Base-by-base conservation (phyloP, 2,329 filamentous ascomycete species). In the Pseudogymnoascus sp. region DNA sequence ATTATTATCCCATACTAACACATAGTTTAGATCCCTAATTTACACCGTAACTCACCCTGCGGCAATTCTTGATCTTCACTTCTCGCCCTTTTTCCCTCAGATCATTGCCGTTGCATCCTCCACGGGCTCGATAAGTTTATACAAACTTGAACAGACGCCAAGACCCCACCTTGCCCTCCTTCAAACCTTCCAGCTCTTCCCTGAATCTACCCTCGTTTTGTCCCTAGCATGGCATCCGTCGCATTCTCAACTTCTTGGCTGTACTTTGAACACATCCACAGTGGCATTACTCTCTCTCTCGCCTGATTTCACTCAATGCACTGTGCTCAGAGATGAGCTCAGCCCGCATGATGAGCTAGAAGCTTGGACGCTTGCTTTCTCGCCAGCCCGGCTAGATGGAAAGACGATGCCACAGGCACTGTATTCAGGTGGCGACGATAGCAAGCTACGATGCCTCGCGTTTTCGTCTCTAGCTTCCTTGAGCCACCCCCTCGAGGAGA, bases 61-160 rank as follows among this genome's bases (percentile, higher is more conserved):
- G 59, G 92, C 90, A 5, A 81, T 97, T 28, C 81, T 97, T 60
- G 92, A 97, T 71, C 77, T 97, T 30, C 90, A 92, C 67, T 97
- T 97, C 72, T 84, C 87, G 63, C 83, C 82, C 1, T 70, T 74
- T 59, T 65, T 68, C 1, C 75, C 73, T 58, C 78, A 79, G 30
- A 74, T 88, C 3, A 79, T 96, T 60, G 91, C 85, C 8, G 84
- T 87, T 2, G 90, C 90, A 7, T 90, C 89, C 1, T 96, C 91
- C 64, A 90, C 88, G 0, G 90, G 88, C 0, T 80, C 81, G 0
- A 74, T 95, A 11, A 81, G 81, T 1, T 77, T 93, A 58, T 91
- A 87, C 72, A 77, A 72, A 65, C 74, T 87, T 47, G 69, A 59
- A 35, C 58, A 60, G 57, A 25, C 57, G 54, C 47, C 63, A 57